Evolutionary conservation across 1,284 basidiomycete species (phyloP).

Genomic region (Paramarasmius palmivorus): DNA sequence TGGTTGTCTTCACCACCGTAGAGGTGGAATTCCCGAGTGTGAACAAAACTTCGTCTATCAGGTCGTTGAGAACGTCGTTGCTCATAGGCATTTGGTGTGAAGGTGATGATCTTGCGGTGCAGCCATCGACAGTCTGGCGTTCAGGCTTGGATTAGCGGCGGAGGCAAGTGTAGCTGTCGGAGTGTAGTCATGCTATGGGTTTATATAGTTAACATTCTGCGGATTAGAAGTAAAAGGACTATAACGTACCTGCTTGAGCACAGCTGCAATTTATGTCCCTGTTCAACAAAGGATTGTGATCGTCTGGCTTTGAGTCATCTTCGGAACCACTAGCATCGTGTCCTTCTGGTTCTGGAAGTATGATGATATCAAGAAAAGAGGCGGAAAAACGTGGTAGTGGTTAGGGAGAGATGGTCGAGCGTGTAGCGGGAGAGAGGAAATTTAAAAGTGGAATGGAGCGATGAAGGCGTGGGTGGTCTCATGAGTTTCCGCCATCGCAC

Average conservation of each 20-base stretch:
- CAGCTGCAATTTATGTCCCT: constrained; percentile 88
- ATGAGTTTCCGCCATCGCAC: no score
- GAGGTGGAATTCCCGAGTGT: background rate
- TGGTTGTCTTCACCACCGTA: background rate
- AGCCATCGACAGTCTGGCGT: constrained; percentile 22
- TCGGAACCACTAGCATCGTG: no score
- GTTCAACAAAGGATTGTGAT: constrained; percentile 48
- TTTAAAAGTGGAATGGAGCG: no score
- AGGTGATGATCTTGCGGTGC: constrained; percentile 11
- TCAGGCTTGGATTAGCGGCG: background rate
- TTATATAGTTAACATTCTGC: constrained; percentile 9
- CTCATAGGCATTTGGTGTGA: constrained; percentile 3
- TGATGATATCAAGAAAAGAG: no score
- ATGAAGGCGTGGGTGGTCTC: no score
- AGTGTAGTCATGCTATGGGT: constrained; percentile 75
- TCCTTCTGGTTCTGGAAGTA: no score
- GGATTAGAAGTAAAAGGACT: constrained; percentile 8
- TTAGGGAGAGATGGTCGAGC: no score
- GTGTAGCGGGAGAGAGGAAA: no score
- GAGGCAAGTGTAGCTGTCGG: constrained; percentile 65
- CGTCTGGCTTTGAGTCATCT: constrained; percentile 18
- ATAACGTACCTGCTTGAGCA: constrained; percentile 71
- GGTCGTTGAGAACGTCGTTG: no score
- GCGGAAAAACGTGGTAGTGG: no score
- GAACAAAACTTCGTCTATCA: background rate